Evolutionary conservation across 306 rosid genomes (phyloP).

Genomic region (Cicer bijugum): DNA sequence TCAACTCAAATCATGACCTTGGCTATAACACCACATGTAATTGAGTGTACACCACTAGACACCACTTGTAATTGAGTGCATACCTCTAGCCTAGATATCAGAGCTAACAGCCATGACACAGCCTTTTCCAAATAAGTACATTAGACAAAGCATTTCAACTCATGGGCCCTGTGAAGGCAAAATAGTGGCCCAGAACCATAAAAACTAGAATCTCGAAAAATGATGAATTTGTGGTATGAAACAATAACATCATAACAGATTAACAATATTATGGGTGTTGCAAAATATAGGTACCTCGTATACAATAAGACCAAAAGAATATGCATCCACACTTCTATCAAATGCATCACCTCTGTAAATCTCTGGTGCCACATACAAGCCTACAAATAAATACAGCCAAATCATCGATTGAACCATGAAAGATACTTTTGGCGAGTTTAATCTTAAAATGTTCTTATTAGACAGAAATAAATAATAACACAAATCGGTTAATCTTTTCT

Average conservation of each 20-base stretch:
- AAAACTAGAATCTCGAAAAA: conserved; percentile 37
- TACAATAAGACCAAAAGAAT: conserved; percentile 85
- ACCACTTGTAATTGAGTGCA: conserved; percentile 6
- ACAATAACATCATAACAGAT: conserved; percentile 31
- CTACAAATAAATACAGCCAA: conserved; percentile 55
- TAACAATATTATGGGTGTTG: conserved; percentile 21
- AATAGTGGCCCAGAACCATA: conserved; percentile 19
- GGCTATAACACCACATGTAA: conserved; percentile 10
- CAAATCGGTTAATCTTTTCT: conserved; percentile 24
- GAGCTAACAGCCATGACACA: conserved; percentile 1
- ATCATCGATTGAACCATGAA: conserved; percentile 36
- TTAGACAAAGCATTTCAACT: conserved; percentile 3
- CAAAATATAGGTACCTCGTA: conserved; percentile 69
- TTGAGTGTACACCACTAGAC: neutral
- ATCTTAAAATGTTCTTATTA: conserved; percentile 2
- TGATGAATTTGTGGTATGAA: conserved; percentile 17
- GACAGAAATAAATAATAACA: conserved; percentile 17
- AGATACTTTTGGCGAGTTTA: conserved; percentile 29
- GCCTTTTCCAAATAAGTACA: conserved; percentile 18
- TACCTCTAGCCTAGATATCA: neutral
- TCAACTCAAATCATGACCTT: conserved; percentile 35
- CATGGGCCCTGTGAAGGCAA: conserved; percentile 27
- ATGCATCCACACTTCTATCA: conserved; percentile 85
- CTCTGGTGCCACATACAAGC: conserved; percentile 90
- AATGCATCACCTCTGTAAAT: conserved; percentile 75